These are phyloP conservation scores for Didymella exigua DNA, from an alignment of 2,329 filamentous ascomycete genomes.

Conservation along the genomic window DNA sequence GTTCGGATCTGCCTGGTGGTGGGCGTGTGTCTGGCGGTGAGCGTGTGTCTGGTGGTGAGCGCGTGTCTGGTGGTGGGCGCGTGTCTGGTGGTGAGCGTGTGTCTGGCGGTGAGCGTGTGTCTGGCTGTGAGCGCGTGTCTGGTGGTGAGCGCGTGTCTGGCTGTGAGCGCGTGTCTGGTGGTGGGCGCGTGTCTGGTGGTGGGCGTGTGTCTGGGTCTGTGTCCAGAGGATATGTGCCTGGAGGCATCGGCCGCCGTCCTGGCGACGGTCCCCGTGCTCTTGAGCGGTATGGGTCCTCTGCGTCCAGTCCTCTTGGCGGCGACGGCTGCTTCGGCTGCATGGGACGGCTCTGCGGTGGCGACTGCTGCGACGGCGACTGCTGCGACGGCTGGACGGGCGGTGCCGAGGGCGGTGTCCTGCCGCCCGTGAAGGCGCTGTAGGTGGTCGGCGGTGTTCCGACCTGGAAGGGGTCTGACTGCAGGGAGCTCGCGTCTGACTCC, in stretches of 20 bases:
- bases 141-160: slow-evolving; percentile 34
- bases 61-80: slow-evolving; percentile 32
- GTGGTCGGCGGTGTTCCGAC: slow-evolving; percentile 37
- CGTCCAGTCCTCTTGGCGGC: slow-evolving; percentile 22
- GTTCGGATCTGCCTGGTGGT: slow-evolving; percentile 32
- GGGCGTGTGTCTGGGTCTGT: slow-evolving; percentile 30
- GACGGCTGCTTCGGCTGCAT: slow-evolving; percentile 17
- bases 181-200: slow-evolving; percentile 30
- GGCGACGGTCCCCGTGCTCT: slow-evolving; percentile 40
- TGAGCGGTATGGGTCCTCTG: slow-evolving; percentile 40
- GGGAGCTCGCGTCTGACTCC: slow-evolving; percentile 41
- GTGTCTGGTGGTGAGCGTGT: slow-evolving; percentile 29
- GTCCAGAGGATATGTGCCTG: slow-evolving; percentile 32
- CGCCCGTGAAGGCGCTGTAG: slow-evolving; percentile 23
- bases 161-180: slow-evolving; percentile 30
- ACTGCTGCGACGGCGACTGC: slow-evolving; percentile 16
- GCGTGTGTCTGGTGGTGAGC: slow-evolving; percentile 28
- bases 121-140: no score
- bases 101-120: slow-evolving; percentile 32
- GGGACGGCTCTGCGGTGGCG: slow-evolving; percentile 18
- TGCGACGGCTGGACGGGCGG: slow-evolving; percentile 16
- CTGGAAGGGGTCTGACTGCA: slow-evolving; percentile 32
- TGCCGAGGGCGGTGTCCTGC: slow-evolving; percentile 31
- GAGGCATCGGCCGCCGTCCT: slow-evolving; percentile 33
- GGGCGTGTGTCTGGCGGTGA: slow-evolving; percentile 29